A percentile compares a stretch with the other conserved stretches of the same genome.
Conservation (phyloP, 1,139 yeast species). For the Blastobotrys malaysiensis region DNA sequence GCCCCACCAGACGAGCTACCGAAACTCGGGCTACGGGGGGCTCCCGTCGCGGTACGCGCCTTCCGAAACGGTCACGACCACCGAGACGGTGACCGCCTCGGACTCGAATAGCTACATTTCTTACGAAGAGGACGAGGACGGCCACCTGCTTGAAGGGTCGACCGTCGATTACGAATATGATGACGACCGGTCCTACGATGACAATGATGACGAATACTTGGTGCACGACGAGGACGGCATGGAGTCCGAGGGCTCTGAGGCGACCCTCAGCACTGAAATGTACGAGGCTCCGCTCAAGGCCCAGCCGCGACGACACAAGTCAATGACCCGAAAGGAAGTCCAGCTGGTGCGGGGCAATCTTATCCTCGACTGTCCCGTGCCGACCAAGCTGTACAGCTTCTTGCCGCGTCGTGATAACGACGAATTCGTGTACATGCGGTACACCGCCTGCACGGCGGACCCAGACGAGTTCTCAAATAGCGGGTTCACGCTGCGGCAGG, state of each 20-base stretch:
- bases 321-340: constrained; percentile 55
- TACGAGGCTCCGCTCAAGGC: constrained; percentile 42
- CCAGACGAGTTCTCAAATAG: constrained; percentile 75
- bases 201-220: constrained; percentile 22
- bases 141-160: constrained; percentile 10
- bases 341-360: constrained; percentile 70
- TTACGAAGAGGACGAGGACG: constrained; percentile 6
- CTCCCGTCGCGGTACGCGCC: constrained; percentile 1
- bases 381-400: constrained; percentile 74
- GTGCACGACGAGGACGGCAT: constrained; percentile 23
- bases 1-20: not conserved
- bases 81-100: not conserved
- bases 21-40: constrained; percentile 5
- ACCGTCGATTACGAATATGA: constrained; percentile 22
- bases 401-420: constrained; percentile 80
- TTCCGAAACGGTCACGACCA: not conserved
- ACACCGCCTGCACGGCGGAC: constrained; percentile 87
- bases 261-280: constrained; percentile 24
- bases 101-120: not conserved
- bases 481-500: constrained; percentile 82
- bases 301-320: constrained; percentile 55
- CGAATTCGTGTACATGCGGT: constrained; percentile 90
- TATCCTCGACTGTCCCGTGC: constrained; percentile 88
- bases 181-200: constrained; percentile 25
- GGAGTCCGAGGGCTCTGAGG: constrained; percentile 28